phyloP scores from a whole-genome alignment of 2,329 filamentous ascomycete genomes.

The Neonectria coccinea region DNA sequence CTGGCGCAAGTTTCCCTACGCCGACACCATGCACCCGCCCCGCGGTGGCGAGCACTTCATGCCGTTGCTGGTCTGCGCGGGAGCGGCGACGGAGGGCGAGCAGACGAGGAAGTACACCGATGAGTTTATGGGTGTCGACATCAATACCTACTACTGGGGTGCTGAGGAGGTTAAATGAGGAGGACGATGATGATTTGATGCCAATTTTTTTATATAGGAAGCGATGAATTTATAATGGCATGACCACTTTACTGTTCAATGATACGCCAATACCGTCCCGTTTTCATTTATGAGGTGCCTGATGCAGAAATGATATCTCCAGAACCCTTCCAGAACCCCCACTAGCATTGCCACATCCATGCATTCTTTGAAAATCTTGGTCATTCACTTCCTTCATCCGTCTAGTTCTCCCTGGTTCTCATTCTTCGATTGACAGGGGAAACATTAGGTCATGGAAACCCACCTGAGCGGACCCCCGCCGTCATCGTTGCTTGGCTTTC shows the following conservation, averaged over 20 bases:
- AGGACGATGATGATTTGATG: constrained; percentile 2
- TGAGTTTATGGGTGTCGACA: constrained; percentile 60
- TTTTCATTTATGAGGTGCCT: too few species aligned
- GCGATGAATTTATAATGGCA: neutral
- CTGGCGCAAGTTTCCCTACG: constrained; percentile 62
- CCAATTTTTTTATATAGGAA: constrained; percentile 3
- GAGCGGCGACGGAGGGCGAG: constrained; percentile 59
- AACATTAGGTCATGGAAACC: constrained; percentile 18
- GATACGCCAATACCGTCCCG: neutral
- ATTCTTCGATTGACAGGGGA: neutral
- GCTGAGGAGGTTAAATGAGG: constrained; percentile 39
- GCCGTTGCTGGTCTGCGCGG: constrained; percentile 68
- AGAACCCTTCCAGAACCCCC: neutral
- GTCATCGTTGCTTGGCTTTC: constrained; percentile 13
- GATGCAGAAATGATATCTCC: neutral
- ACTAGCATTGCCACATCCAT: neutral
- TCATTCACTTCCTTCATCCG: neutral
- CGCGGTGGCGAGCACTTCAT: constrained; percentile 69
- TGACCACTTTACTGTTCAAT: neutral
- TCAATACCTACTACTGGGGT: constrained; percentile 69
- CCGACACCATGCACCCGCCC: constrained; percentile 66
- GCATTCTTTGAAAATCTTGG: neutral
- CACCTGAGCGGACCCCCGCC: constrained; percentile 7
- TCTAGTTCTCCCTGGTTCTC: neutral
- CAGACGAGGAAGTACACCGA: constrained; percentile 60